These are phyloP conservation scores for Catunica adiposa DNA, from an alignment of 2,329 filamentous ascomycete genomes.

Conservation along the genomic window DNA sequence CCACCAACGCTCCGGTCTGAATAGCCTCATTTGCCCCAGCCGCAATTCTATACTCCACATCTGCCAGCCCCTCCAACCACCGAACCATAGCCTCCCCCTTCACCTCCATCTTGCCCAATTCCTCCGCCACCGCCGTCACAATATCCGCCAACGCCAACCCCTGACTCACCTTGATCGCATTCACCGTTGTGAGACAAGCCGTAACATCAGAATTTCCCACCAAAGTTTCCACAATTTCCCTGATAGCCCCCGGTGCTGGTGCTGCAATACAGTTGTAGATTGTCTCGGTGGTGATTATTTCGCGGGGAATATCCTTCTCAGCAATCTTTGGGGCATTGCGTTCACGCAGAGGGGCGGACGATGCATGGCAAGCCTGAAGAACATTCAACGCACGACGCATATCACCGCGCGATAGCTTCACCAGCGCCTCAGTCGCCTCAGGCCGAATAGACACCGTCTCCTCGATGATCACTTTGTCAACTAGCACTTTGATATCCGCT, in stretches of 20 bases:
- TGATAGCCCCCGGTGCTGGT: constrained; percentile 76
- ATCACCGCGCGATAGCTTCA: constrained; percentile 80
- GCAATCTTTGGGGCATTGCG: constrained; percentile 42
- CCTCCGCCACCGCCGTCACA: constrained; percentile 68
- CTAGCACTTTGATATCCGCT: constrained; percentile 63
- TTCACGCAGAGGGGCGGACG: constrained; percentile 53
- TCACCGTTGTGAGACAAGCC: constrained; percentile 74
- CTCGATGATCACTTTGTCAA: constrained; percentile 78
- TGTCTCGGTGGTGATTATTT: constrained; percentile 70
- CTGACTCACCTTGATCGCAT: constrained; percentile 68
- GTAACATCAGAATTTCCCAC: constrained; percentile 76
- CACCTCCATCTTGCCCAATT: constrained; percentile 68
- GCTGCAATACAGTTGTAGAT: constrained; percentile 98
- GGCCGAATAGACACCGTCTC: constrained; percentile 70
- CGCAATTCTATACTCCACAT: constrained; percentile 82
- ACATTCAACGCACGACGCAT: constrained; percentile 94
- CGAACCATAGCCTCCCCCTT: constrained; percentile 72
- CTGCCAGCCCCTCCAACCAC: constrained; percentile 81
- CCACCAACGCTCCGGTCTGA: constrained; percentile 85
- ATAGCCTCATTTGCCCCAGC: constrained; percentile 74
- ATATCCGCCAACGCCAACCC: constrained; percentile 89
- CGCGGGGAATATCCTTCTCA: constrained; percentile 52
- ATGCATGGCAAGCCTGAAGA: constrained; percentile 88
- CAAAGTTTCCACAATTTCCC: constrained; percentile 67
- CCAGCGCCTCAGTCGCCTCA: constrained; percentile 68